phyloP scores from a whole-genome alignment of 73 alveolate species.

The Symbiodinium natans region DNA sequence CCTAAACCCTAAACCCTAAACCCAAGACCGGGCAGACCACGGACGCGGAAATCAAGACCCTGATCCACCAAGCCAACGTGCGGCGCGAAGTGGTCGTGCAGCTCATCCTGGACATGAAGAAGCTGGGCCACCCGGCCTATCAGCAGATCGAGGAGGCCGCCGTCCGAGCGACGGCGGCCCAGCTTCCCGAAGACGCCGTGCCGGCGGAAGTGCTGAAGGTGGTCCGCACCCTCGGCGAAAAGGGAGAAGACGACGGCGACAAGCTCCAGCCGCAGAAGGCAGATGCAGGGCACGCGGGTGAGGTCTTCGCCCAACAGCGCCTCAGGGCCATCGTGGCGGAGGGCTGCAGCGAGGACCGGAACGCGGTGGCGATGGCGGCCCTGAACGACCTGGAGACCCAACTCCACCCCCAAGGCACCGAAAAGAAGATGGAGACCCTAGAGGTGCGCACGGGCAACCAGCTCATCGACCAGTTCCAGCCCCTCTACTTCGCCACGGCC shows the following conservation, averaged over 20 bases:
- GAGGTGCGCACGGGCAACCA: conserved; percentile 25
- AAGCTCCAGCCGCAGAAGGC: conserved; percentile 60
- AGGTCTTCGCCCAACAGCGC: conserved; percentile 13
- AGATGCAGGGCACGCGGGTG: not conserved
- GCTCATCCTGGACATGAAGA: conserved; percentile 50
- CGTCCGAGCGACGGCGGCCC: not conserved
- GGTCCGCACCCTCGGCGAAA: not conserved
- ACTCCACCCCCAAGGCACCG: not conserved
- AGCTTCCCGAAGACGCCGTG: conserved; percentile 33
- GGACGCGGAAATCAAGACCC: conserved; percentile 39
- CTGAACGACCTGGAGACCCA: not conserved
- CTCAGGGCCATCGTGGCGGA: conserved; percentile 30
- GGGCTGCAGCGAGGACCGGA: not conserved
- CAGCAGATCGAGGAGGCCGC: not conserved
- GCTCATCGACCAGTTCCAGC: conserved; percentile 36
- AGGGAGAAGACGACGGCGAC: not conserved
- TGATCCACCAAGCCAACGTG: conserved; percentile 44
- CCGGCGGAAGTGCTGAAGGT: conserved; percentile 22
- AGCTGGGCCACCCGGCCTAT: conserved; percentile 22
- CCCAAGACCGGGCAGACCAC: conserved; percentile 21
- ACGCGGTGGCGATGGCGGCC: not conserved
- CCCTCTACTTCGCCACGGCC: conserved; percentile 14
- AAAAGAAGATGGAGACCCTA: not conserved
- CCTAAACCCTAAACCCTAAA: no score
- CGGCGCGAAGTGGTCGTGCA: conserved; percentile 24